phyloP scores from a whole-genome alignment of 257 asterid genomes.

The Cynanchum wilfordii region DNA sequence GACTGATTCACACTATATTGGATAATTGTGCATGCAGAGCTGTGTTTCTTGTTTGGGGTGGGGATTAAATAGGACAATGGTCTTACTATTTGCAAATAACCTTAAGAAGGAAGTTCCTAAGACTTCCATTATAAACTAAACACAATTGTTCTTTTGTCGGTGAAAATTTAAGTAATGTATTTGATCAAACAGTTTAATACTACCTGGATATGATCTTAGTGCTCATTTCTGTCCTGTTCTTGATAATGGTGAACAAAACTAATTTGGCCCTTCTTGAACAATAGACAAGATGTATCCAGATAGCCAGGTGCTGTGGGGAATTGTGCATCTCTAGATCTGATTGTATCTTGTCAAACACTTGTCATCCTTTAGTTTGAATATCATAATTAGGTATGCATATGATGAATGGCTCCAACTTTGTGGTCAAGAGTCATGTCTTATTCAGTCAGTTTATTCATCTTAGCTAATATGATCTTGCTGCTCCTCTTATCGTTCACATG shows the following conservation, averaged over 20 bases:
- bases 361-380: not conserved
- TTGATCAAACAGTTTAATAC: not conserved
- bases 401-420: not conserved
- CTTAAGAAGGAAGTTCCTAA: not conserved
- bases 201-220: not conserved
- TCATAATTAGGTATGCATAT: not conserved
- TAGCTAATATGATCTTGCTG: not conserved
- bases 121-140: not conserved
- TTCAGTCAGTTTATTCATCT: not conserved
- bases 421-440: not conserved
- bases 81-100: not conserved
- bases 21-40: not conserved
- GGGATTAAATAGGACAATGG: not conserved
- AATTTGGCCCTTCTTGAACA: not conserved
- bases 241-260: not conserved
- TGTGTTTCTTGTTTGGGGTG: not conserved
- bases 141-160: not conserved
- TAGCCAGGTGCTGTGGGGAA: not conserved
- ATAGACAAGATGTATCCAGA: not conserved
- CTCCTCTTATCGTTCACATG: not conserved
- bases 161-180: too few relatives aligned
- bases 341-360: not conserved
- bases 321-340: not conserved
- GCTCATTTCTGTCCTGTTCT: not conserved
- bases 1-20: not conserved